Evolutionary conservation across 805 yeast species (phyloP).

Genomic region (Cyberlindnera amylophila): DNA sequence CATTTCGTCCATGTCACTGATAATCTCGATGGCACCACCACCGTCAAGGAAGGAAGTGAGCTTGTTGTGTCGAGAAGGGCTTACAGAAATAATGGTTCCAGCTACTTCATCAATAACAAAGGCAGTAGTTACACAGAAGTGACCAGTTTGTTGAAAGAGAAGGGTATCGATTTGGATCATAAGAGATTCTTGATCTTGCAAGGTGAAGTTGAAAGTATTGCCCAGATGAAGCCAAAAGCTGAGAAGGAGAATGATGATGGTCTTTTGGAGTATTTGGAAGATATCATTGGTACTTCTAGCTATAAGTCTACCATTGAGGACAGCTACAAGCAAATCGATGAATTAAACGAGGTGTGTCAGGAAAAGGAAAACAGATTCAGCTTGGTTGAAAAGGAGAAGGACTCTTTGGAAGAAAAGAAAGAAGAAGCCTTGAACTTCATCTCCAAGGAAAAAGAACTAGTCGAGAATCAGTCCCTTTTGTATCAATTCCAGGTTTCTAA

Average conservation of each 20-base stretch:
- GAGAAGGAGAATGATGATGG: conserved; percentile 93
- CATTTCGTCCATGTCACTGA: conserved; percentile 79
- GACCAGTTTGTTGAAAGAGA: conserved; percentile 62
- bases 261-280: conserved; percentile 87
- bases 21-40: conserved; percentile 40
- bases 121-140: conserved; percentile 77
- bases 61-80: conserved; percentile 81
- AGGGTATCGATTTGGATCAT: conserved; percentile 93
- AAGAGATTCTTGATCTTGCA: conserved; percentile 91
- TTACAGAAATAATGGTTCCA: conserved; percentile 67
- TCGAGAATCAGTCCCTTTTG: conserved; percentile 48
- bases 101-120: conserved; percentile 68
- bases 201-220: conserved; percentile 97
- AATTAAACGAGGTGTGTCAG: conserved; percentile 71
- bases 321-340: conserved; percentile 56
- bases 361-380: conserved; percentile 80
- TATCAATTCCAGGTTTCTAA: conserved; percentile 48
- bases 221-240: conserved; percentile 98
- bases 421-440: conserved; percentile 66
- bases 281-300: conserved; percentile 89
- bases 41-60: conserved; percentile 45
- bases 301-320: conserved; percentile 77
- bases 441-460: conserved; percentile 56
- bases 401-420: conserved; percentile 57
- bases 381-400: conserved; percentile 74